Evolutionary conservation across 2,329 filamentous ascomycete species (phyloP).

Genomic region (Neonectria coccinea): DNA sequence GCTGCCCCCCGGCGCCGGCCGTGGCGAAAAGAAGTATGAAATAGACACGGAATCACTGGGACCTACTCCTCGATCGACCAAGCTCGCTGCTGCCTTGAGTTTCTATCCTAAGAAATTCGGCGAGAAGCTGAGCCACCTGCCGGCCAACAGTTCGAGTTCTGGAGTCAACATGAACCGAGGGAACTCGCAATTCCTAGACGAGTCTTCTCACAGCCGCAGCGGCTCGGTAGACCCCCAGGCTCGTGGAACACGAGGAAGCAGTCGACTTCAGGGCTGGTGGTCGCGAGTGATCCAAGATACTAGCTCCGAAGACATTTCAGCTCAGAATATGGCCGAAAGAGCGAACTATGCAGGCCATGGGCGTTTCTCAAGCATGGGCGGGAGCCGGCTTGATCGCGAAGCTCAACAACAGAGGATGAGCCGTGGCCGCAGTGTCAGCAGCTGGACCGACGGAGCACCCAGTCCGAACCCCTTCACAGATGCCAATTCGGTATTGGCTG

Average conservation of each 20-base stretch:
- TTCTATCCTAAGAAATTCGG: conserved; percentile 47
- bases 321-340: conserved; percentile 38
- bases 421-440: conserved; percentile 19
- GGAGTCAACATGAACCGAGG: conserved; percentile 64
- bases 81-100: conserved; percentile 46
- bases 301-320: conserved; percentile 53
- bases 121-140: conserved; percentile 33
- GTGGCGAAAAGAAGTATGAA: conserved; percentile 36
- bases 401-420: conserved; percentile 25
- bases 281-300: conserved; percentile 55
- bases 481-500: conserved; percentile 54
- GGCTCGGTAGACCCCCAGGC: conserved; percentile 46
- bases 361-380: conserved; percentile 22
- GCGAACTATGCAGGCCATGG: conserved; percentile 15
- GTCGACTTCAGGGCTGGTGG: conserved; percentile 56
- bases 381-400: conserved; percentile 28
- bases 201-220: conserved; percentile 53
- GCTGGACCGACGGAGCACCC: conserved; percentile 17
- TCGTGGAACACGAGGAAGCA: conserved; percentile 22
- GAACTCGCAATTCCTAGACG: conserved; percentile 63
- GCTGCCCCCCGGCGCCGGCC: conserved; percentile 42
- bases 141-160: conserved; percentile 48
- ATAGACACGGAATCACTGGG: conserved; percentile 61
- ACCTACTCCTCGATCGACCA: conserved; percentile 57
- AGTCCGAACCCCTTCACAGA: conserved; percentile 53